Conservation (phyloP, 2,329 filamentous ascomycete genomes). For the Basipetospora chlamydospora region DNA sequence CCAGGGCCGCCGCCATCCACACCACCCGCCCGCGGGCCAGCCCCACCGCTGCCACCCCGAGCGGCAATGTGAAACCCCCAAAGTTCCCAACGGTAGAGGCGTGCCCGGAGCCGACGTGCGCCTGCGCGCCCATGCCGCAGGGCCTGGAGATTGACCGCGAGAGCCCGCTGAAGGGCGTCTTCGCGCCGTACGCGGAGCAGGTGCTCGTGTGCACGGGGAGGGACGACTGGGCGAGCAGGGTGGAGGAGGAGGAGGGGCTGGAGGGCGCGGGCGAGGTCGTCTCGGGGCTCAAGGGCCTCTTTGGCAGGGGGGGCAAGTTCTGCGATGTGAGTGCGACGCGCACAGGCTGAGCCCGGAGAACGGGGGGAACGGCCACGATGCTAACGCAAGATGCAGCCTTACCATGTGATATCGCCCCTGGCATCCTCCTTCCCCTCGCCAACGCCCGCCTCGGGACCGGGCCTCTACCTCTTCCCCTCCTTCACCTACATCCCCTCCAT, state of each 20-base stretch:
- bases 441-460: constrained; percentile 41
- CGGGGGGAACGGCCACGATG: neutral
- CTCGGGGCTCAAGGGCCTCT: constrained; percentile 54
- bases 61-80: neutral
- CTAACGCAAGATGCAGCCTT: constrained; percentile 42
- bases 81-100: constrained; percentile 27
- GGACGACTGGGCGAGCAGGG: constrained; percentile 66
- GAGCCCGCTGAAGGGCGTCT: constrained; percentile 57
- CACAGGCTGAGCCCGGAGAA: too few species aligned
- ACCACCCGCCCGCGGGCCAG: neutral
- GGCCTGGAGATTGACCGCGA: constrained; percentile 62
- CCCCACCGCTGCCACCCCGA: neutral
- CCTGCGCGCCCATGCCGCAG: constrained; percentile 52
- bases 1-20: constrained; percentile 1
- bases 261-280: constrained; percentile 41
- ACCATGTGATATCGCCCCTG: constrained; percentile 64
- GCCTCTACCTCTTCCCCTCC: constrained; percentile 64
- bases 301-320: constrained; percentile 51
- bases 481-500: constrained; percentile 70
- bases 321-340: constrained; percentile 55
- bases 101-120: constrained; percentile 66
- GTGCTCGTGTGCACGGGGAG: constrained; percentile 71
- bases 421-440: constrained; percentile 54
- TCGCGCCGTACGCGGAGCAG: constrained; percentile 67
- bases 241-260: constrained; percentile 63